A percentile compares a stretch with the other conserved stretches of the same genome.
Conservation (phyloP, 306 rosid genomes). For the Hippophae gyantsensis region DNA sequence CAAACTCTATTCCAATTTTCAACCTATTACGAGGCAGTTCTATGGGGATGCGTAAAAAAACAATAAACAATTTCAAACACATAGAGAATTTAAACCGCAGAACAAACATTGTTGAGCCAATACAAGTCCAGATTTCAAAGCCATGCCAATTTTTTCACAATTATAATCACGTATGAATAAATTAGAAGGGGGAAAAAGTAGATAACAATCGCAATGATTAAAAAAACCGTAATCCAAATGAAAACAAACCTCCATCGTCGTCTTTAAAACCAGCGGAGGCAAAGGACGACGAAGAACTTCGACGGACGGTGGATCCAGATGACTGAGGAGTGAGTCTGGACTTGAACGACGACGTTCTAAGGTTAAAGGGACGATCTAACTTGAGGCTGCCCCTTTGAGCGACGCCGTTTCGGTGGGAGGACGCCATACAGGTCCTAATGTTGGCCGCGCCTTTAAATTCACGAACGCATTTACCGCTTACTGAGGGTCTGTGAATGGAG, state of each 20-base stretch:
- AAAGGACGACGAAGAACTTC: slow-evolving; percentile 29
- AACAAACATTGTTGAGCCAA: too few relatives aligned
- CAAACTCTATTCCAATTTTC: too few relatives aligned
- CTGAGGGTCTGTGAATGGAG: too few relatives aligned
- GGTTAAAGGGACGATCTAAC: slow-evolving; percentile 37
- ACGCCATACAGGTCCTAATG: slow-evolving; percentile 10
- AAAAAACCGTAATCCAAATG: background rate
- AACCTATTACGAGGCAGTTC: too few relatives aligned
- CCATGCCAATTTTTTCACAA: too few relatives aligned
- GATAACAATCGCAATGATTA: background rate
- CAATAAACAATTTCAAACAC: too few relatives aligned
- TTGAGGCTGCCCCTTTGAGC: slow-evolving; percentile 20
- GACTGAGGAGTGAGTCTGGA: slow-evolving; percentile 23
- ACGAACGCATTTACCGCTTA: background rate
- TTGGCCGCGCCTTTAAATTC: background rate
- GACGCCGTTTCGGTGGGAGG: slow-evolving; percentile 23
- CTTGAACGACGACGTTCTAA: slow-evolving; percentile 37
- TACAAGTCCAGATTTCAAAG: too few relatives aligned
- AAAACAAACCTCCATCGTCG: slow-evolving; percentile 32
- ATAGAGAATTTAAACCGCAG: too few relatives aligned
- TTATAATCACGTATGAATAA: background rate
- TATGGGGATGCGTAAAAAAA: too few relatives aligned
- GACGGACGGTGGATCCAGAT: slow-evolving; percentile 37
- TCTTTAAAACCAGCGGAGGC: slow-evolving; percentile 18
- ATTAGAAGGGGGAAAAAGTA: background rate